Evolutionary conservation across 208 protist genomes (phyloP).

Genomic region (Trypanosoma caninum): DNA sequence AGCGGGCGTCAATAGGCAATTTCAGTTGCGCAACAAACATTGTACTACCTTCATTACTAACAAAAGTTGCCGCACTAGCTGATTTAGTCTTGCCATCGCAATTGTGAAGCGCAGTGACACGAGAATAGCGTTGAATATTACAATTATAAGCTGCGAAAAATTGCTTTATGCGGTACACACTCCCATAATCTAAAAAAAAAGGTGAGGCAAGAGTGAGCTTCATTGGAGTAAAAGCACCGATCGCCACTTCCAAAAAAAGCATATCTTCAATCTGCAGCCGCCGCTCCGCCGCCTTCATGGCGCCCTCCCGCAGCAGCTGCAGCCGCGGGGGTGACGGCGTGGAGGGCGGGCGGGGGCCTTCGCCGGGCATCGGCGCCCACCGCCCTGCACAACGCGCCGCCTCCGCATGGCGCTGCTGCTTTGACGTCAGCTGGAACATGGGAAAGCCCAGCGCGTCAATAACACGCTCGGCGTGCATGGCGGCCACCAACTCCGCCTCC

Average conservation of each 20-base stretch:
- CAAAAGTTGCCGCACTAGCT: background rate
- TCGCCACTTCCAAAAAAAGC: conserved; percentile 42
- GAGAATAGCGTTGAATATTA: conserved; percentile 30
- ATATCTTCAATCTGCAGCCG: conserved; percentile 50
- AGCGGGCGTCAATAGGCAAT: conserved; percentile 60
- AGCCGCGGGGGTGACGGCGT: conserved; percentile 27
- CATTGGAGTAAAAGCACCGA: conserved; percentile 43
- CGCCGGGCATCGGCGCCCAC: conserved; percentile 45
- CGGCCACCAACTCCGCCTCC: conserved; percentile 72
- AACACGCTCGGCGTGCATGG: conserved; percentile 85
- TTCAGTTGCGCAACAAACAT: conserved; percentile 67
- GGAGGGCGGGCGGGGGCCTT: conserved; percentile 11
- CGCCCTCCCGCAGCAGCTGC: conserved; percentile 19
- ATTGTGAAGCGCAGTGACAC: conserved; percentile 41
- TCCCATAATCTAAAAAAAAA: conserved; percentile 51
- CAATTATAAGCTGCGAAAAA: conserved; percentile 55
- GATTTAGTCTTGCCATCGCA: background rate
- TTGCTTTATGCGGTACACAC: conserved; percentile 39
- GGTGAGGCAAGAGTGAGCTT: conserved; percentile 59
- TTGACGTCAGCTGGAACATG: conserved; percentile 74
- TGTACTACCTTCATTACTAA: conserved; percentile 11
- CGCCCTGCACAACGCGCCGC: conserved; percentile 57
- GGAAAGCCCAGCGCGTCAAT: conserved; percentile 77
- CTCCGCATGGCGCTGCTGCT: conserved; percentile 78
- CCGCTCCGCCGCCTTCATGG: conserved; percentile 22